Evolutionary conservation across 2,329 filamentous ascomycete genomes (phyloP).

Genomic region (Chaetomium olivaceum): DNA sequence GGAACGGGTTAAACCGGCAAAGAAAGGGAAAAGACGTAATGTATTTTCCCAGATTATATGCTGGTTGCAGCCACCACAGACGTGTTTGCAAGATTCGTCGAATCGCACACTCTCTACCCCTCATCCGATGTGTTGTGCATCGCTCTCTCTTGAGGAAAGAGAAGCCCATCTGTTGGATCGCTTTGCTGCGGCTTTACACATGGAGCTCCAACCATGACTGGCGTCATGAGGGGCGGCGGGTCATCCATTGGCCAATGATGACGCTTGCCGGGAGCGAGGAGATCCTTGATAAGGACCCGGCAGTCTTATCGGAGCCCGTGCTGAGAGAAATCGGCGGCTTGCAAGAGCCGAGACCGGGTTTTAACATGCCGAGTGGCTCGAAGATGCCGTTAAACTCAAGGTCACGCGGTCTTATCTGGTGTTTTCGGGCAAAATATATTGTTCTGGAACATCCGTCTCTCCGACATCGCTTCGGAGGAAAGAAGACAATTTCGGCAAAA

Average conservation of each 20-base stretch:
- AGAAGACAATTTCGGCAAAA: neutral
- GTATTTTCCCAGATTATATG: slow-evolving; percentile 2
- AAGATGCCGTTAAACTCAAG: neutral
- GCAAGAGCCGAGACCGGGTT: slow-evolving; percentile 13
- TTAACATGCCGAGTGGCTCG: neutral
- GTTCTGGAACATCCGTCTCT: neutral
- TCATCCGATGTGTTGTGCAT: slow-evolving; percentile 16
- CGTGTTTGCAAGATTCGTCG: neutral
- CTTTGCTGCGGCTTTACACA: slow-evolving; percentile 37
- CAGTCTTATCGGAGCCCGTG: slow-evolving; percentile 16
- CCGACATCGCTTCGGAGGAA: slow-evolving; percentile 7
- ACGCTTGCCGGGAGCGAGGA: neutral
- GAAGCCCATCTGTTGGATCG: slow-evolving; percentile 26
- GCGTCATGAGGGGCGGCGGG: slow-evolving; percentile 24
- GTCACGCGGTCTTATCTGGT: slow-evolving; percentile 5
- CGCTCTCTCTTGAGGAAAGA: slow-evolving; percentile 12
- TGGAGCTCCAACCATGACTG: slow-evolving; percentile 8
- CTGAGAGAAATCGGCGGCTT: slow-evolving; percentile 6
- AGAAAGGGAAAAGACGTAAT: neutral
- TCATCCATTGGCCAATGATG: slow-evolving; percentile 29
- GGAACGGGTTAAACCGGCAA: slow-evolving; percentile 27
- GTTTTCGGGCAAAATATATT: neutral
- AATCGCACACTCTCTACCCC: slow-evolving; percentile 15
- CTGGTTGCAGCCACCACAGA: slow-evolving; percentile 9
- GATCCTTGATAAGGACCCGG: slow-evolving; percentile 4